These are phyloP conservation scores for Myxozyma vanderwaltii DNA, from an alignment of 805 yeast genomes.

Conservation along the genomic window DNA sequence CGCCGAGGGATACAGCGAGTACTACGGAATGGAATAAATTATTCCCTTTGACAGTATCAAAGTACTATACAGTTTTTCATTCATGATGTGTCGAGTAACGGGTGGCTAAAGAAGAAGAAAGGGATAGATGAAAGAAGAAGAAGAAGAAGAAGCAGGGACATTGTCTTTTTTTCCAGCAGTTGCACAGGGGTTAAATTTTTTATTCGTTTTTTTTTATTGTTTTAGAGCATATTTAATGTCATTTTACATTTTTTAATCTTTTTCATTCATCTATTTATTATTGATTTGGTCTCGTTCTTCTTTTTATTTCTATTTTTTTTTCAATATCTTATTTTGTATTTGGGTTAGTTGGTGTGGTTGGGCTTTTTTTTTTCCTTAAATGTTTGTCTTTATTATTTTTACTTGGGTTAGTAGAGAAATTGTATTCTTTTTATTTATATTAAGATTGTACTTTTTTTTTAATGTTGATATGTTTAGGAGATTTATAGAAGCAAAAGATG, in stretches of 20 bases:
- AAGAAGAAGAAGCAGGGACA: not conserved
- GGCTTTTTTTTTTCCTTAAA: constrained; percentile 15
- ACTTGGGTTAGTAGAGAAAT: constrained; percentile 29
- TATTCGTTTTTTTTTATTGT: not conserved
- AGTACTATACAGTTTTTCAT: not conserved
- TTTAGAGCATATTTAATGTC: constrained; percentile 22
- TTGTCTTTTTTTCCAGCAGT: not conserved
- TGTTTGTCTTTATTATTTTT: not conserved
- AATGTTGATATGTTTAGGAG: not conserved
- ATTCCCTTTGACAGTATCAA: not conserved
- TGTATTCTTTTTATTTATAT: not conserved
- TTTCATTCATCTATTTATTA: constrained; percentile 2
- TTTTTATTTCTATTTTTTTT: not conserved
- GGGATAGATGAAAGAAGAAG: not conserved
- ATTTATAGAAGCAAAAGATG: no score
- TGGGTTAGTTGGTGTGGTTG: constrained; percentile 22
- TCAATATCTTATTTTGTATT: no score
- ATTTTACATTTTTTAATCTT: constrained; percentile 9
- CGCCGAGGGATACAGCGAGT: constrained; percentile 43
- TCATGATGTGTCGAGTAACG: not conserved
- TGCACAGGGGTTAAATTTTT: constrained; percentile 10
- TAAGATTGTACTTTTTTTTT: not conserved
- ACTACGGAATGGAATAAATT: constrained; percentile 28
- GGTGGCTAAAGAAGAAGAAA: constrained; percentile 1
- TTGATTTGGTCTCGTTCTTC: constrained; percentile 3